Percentiles rank a stretch among this genome's conserved stretches.
Evolutionary conservation across 768 basidiomycete genomes (phyloP).

Genomic region (Mycena amicta): DNA sequence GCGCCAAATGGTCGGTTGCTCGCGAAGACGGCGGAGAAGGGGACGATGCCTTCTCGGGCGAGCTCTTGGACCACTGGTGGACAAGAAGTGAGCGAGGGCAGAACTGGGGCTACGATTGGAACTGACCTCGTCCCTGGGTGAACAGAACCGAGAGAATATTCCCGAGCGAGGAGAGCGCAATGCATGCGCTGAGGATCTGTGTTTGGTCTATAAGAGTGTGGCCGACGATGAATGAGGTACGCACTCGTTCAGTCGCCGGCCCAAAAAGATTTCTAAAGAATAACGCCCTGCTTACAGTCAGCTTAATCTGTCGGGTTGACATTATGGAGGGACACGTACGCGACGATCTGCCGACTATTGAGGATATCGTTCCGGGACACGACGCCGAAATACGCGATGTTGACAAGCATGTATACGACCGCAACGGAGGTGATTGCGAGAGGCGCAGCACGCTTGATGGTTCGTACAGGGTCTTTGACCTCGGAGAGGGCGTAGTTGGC

Average conservation of each 20-base stretch:
- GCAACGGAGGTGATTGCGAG: conserved; percentile 58
- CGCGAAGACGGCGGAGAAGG: conserved; percentile 61
- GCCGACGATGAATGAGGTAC: conserved; percentile 25
- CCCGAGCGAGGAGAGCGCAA: conserved; percentile 61
- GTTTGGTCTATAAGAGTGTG: neutral
- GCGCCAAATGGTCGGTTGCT: conserved; percentile 64
- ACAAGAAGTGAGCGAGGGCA: conserved; percentile 20
- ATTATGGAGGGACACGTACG: conserved; percentile 32
- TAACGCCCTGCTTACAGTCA: conserved; percentile 38
- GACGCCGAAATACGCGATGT: conserved; percentile 70
- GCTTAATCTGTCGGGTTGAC: too few relatives aligned
- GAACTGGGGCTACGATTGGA: conserved; percentile 23
- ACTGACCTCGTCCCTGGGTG: conserved; percentile 34
- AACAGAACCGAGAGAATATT: conserved; percentile 55
- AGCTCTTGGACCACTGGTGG: conserved; percentile 60
- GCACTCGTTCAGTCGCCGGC: conserved; percentile 46
- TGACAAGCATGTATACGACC: conserved; percentile 59
- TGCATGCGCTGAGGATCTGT: conserved; percentile 37
- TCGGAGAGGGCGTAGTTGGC: conserved; percentile 71
- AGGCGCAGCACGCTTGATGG: conserved; percentile 66
- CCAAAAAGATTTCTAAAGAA: conserved; percentile 73
- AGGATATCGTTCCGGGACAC: conserved; percentile 67
- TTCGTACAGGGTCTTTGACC: conserved; percentile 60
- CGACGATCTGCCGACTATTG: conserved; percentile 59
- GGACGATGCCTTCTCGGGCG: conserved; percentile 63